Conservation (phyloP, 495 filamentous ascomycete species). For the Clohesyomyces aquaticus region DNA sequence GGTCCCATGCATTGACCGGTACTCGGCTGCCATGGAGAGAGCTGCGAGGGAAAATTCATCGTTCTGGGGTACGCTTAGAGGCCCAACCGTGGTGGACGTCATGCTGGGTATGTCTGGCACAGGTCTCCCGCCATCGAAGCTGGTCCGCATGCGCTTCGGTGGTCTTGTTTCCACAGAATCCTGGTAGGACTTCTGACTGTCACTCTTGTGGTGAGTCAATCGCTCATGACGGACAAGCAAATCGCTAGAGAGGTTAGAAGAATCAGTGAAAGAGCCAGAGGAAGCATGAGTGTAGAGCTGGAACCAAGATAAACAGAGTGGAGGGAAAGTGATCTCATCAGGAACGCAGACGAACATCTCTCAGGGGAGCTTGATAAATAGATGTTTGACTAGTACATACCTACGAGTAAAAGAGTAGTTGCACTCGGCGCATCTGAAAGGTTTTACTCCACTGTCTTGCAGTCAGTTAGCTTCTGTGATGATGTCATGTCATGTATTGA, state of each 20-base stretch:
- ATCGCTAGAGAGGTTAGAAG: conserved; percentile 26
- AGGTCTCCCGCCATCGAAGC: conserved; percentile 24
- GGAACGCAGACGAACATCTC: too few relatives aligned
- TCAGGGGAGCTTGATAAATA: too few relatives aligned
- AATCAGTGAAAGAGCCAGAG: too few relatives aligned
- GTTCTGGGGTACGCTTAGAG: conserved; percentile 9
- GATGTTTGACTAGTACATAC: conserved; percentile 49
- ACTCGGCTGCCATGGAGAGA: conserved; percentile 35
- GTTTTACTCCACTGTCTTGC: conserved; percentile 61
- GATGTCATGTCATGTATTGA: neutral
- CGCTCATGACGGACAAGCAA: conserved; percentile 34
- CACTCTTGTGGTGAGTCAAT: conserved; percentile 29
- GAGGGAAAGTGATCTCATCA: too few relatives aligned
- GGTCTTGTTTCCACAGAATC: conserved; percentile 19
- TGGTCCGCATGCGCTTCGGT: conserved; percentile 28
- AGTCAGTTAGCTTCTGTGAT: neutral
- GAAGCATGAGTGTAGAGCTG: too few relatives aligned
- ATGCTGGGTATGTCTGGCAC: conserved; percentile 35
- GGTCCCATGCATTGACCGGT: conserved; percentile 29
- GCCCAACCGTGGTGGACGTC: conserved; percentile 8
- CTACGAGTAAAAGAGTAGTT: conserved; percentile 62
- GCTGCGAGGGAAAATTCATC: conserved; percentile 33
- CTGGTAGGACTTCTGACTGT: conserved; percentile 4
- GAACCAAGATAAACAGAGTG: too few relatives aligned
- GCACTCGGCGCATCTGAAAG: conserved; percentile 57